A percentile compares a stretch with the other conserved stretches of the same genome.
Evolutionary conservation across 176 grass and related monocot genomes (phyloP).

Genomic region (Lolium perenne): DNA sequence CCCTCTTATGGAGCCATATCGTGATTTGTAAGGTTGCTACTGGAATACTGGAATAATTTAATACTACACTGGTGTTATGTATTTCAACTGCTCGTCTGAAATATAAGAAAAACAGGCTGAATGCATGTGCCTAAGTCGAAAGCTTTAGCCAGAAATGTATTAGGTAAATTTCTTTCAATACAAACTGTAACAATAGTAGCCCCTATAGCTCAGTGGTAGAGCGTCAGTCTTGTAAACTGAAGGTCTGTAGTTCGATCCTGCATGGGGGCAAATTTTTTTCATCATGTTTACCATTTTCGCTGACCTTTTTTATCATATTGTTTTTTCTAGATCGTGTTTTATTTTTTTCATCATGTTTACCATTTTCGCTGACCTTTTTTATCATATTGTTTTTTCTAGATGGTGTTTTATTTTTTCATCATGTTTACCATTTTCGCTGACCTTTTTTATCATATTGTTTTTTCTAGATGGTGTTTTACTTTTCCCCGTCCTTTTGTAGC

Average conservation of each 20-base stretch:
- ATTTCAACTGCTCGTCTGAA: neutral
- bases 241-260: conserved; percentile 99
- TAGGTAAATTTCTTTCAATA: neutral
- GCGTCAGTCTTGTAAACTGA: conserved; percentile 99
- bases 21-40: neutral
- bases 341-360: neutral
- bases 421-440: too few species aligned
- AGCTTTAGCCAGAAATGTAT: neutral
- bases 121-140: neutral
- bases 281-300: too few species aligned
- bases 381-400: too few species aligned
- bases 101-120: neutral
- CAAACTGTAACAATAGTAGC: neutral
- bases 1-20: neutral
- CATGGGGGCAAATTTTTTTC: conserved; percentile 61
- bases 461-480: too few species aligned
- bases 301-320: too few species aligned
- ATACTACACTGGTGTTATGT: neutral
- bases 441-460: too few species aligned
- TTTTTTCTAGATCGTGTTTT: too few species aligned
- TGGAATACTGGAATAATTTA: neutral
- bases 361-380: too few species aligned
- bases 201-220: conserved; percentile 99
- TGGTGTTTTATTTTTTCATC: too few species aligned
- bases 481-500: too few species aligned